Conservation (phyloP, 164 flowering plant genomes). For the Tetrastigma voinierianum region DNA sequence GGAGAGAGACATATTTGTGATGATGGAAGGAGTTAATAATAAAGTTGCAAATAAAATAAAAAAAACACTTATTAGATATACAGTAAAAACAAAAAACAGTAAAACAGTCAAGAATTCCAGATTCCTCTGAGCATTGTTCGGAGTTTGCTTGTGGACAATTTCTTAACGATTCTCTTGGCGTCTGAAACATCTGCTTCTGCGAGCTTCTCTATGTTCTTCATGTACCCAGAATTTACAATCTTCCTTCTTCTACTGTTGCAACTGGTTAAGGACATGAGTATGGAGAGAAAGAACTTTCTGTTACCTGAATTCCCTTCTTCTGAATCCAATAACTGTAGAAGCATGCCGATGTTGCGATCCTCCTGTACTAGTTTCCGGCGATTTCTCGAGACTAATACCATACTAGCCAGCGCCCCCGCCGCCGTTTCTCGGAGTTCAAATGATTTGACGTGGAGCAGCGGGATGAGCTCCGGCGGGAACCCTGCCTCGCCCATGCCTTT, state of each 20-base stretch:
- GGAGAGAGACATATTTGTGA: too few species aligned
- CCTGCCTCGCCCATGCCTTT: conserved; percentile 79
- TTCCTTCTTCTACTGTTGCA: conserved; percentile 66
- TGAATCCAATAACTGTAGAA: conserved; percentile 64
- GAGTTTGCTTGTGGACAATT: conserved; percentile 56
- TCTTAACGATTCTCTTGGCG: conserved; percentile 67
- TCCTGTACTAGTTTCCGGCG: conserved; percentile 60
- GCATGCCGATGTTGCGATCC: conserved; percentile 38
- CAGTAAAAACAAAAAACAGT: conserved; percentile 1
- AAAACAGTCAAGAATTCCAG: conserved; percentile 48
- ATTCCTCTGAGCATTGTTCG: conserved; percentile 57
- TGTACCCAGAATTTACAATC: conserved; percentile 58
- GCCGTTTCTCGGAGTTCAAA: conserved; percentile 74
- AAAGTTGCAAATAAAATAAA: too few species aligned
- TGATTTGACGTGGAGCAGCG: conserved; percentile 66
- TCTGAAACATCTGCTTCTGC: conserved; percentile 71
- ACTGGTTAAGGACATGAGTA: conserved; percentile 50
- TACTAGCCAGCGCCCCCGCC: conserved; percentile 54
- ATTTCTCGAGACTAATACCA: conserved; percentile 62
- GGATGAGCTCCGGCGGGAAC: conserved; percentile 69
- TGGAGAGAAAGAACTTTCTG: conserved; percentile 61
- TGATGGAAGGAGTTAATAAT: too few species aligned
- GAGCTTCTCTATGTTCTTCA: conserved; percentile 71
- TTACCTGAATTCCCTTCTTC: conserved; percentile 55
- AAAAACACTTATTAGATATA: conserved; percentile 13